These are phyloP conservation scores for Astraeus odoratus DNA, from an alignment of 768 basidiomycete species.

Conservation along the genomic window DNA sequence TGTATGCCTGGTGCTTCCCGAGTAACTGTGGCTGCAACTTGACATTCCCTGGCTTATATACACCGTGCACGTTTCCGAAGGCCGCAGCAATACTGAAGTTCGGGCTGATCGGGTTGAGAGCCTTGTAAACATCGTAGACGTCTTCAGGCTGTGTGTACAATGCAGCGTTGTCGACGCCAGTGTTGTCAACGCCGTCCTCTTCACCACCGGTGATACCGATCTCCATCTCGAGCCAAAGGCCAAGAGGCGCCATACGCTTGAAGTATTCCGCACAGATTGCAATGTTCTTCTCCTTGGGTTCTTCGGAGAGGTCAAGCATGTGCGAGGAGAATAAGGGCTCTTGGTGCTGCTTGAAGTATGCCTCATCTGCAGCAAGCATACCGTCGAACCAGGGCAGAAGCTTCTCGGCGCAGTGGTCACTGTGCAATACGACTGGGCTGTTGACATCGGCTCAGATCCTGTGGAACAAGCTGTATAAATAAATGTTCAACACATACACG, in stretches of 20 bases:
- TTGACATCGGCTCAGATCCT: neutral
- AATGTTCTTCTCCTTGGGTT: conserved; percentile 91
- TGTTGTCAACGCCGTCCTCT: conserved; percentile 99
- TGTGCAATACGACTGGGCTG: conserved; percentile 95
- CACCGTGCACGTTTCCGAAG: conserved; percentile 98
- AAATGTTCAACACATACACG: conserved; percentile 51
- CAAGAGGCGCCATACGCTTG: conserved; percentile 85
- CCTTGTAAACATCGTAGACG: conserved; percentile 83
- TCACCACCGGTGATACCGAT: conserved; percentile 99
- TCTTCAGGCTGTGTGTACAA: conserved; percentile 98
- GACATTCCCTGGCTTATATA: conserved; percentile 99
- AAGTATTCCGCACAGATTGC: conserved; percentile 91
- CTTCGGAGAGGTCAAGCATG: conserved; percentile 98
- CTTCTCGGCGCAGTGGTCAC: conserved; percentile 97
- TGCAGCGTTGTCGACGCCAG: conserved; percentile 84
- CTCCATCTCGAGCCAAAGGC: conserved; percentile 99
- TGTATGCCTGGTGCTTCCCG: conserved; percentile 81
- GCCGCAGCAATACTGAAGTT: conserved; percentile 98
- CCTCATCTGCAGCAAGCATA: conserved; percentile 95
- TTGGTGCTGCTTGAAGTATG: conserved; percentile 82
- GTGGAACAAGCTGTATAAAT: neutral
- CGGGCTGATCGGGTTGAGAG: conserved; percentile 77
- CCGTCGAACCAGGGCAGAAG: conserved; percentile 99
- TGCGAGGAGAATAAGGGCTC: conserved; percentile 92
- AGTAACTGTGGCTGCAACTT: conserved; percentile 87